phyloP scores from a whole-genome alignment of 73 alveolate genomes.

The Symbiodinium natans region DNA sequence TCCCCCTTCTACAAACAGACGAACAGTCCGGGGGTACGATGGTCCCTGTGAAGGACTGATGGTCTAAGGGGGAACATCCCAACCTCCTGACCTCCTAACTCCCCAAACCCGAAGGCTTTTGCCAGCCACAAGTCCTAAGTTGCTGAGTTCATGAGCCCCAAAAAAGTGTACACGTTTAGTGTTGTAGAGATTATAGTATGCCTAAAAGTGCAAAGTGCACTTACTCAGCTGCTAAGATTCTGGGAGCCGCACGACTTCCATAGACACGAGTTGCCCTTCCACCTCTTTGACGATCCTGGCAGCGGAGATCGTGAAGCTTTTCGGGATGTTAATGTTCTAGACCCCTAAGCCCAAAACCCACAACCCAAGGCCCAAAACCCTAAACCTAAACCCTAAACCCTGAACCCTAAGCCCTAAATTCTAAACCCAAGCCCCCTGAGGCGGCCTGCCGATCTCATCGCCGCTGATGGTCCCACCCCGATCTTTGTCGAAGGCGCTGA shows the following conservation, averaged over 20 bases:
- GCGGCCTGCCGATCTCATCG: slow-evolving; percentile 75
- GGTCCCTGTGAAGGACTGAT: no score
- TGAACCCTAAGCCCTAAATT: no score
- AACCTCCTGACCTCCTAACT: no score
- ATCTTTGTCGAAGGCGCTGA: slow-evolving; percentile 82
- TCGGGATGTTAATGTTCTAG: neutral
- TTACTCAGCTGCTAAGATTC: neutral
- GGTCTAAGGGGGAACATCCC: no score
- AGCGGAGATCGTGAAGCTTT: neutral
- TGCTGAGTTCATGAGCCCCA: no score
- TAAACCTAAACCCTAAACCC: no score
- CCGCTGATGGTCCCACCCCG: slow-evolving; percentile 85
- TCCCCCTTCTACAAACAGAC: no score
- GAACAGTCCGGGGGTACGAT: no score
- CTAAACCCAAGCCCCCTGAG: neutral
- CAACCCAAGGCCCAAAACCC: no score
- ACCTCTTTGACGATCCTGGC: slow-evolving; percentile 63
- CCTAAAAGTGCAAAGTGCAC: no score
- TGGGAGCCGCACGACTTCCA: slow-evolving; percentile 23
- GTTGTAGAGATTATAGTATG: neutral
- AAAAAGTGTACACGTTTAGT: no score
- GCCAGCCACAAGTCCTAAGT: neutral
- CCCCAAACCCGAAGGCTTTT: neutral
- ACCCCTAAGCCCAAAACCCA: no score
- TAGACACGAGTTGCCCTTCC: slow-evolving; percentile 68